A percentile compares a stretch with the other conserved stretches of the same genome.
Conservation (phyloP, 2,329 filamentous ascomycete genomes). For the Albifimbria verrucaria region DNA sequence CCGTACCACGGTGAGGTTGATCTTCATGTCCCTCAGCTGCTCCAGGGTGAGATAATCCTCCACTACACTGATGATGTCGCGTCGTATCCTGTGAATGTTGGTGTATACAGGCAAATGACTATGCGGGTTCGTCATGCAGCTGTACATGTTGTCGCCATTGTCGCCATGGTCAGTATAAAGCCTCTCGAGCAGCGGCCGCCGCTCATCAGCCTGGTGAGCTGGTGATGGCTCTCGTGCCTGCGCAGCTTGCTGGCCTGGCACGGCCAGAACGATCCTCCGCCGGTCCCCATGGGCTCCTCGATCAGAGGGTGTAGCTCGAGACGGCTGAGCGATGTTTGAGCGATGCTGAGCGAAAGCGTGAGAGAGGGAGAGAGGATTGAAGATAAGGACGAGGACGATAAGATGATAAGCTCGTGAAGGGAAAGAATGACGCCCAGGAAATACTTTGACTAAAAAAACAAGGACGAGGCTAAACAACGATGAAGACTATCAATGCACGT, state of each 20-base stretch:
- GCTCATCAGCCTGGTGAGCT: constrained; percentile 23
- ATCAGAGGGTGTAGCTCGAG: too few relatives aligned
- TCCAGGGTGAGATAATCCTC: constrained; percentile 65
- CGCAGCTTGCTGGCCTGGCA: constrained; percentile 24
- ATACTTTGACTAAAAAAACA: too few relatives aligned
- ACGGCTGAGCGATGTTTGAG: too few relatives aligned
- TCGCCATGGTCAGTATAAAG: constrained; percentile 25
- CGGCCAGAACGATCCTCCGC: constrained; percentile 1
- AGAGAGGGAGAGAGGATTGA: too few relatives aligned
- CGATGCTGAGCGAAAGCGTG: too few relatives aligned
- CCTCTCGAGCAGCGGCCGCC: constrained; percentile 30
- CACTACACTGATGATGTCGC: constrained; percentile 61
- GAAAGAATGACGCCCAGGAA: too few relatives aligned
- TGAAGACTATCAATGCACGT: not conserved
- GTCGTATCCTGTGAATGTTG: constrained; percentile 69
- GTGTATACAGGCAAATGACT: constrained; percentile 68
- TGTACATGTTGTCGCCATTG: constrained; percentile 39
- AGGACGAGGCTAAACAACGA: too few relatives aligned
- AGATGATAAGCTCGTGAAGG: too few relatives aligned
- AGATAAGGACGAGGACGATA: too few relatives aligned
- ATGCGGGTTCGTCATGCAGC: constrained; percentile 56
- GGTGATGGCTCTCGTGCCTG: constrained; percentile 2
- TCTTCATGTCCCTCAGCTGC: constrained; percentile 75
- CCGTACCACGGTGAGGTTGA: constrained; percentile 76
- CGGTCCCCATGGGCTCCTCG: constrained; percentile 16